Evolutionary conservation across 2,329 filamentous ascomycete species (phyloP).

Genomic region (Fusarium decemcellulare): DNA sequence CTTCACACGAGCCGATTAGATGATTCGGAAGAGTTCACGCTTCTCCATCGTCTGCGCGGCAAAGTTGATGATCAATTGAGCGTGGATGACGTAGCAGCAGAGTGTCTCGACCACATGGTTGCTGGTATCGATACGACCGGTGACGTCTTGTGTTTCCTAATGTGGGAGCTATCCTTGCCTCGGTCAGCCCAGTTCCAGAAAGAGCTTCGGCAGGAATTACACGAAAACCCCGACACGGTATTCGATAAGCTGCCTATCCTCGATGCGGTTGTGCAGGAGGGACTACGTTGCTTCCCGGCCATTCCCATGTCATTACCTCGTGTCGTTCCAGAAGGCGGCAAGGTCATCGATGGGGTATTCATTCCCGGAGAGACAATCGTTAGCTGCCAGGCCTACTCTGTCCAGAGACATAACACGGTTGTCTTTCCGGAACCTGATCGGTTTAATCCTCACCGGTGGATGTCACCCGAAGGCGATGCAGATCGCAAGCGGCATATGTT

Average conservation of each 20-base stretch:
- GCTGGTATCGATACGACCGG: conserved; percentile 80
- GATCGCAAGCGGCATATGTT: conserved; percentile 75
- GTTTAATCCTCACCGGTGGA: conserved; percentile 87
- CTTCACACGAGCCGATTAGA: conserved; percentile 61
- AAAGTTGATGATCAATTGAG: conserved; percentile 59
- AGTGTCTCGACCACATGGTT: conserved; percentile 78
- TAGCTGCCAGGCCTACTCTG: conserved; percentile 71
- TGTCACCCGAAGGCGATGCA: conserved; percentile 78
- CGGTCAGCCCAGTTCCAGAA: conserved; percentile 64
- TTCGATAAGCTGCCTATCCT: conserved; percentile 69
- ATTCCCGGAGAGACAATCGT: conserved; percentile 67
- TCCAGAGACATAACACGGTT: conserved; percentile 69
- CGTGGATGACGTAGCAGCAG: conserved; percentile 70
- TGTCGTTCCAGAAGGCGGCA: conserved; percentile 66
- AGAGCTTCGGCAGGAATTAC: conserved; percentile 67
- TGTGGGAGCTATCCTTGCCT: conserved; percentile 77
- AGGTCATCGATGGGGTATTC: conserved; percentile 66
- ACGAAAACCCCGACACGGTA: conserved; percentile 51
- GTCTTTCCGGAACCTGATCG: conserved; percentile 83
- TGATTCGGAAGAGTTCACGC: conserved; percentile 65
- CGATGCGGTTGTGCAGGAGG: conserved; percentile 74
- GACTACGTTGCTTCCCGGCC: conserved; percentile 71
- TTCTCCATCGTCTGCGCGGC: conserved; percentile 69
- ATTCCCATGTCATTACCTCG: conserved; percentile 76
- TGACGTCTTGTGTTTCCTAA: conserved; percentile 76